Evolutionary conservation across 805 yeast species (phyloP).

Genomic region (Yarrowia keelungensis): DNA sequence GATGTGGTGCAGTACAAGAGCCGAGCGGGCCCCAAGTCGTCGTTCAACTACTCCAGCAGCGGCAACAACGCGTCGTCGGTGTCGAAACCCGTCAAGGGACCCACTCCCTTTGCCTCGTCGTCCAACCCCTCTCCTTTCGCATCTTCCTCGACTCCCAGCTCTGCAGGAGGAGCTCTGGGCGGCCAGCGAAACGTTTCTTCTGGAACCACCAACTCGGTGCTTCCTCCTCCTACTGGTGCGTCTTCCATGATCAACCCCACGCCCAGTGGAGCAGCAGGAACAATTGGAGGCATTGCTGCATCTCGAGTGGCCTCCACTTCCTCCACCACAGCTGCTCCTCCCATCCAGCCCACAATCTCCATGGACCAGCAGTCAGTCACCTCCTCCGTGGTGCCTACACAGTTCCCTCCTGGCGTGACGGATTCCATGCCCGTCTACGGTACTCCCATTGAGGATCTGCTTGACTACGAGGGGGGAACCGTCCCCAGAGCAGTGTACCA

Average conservation of each 20-base stretch:
- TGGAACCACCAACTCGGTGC: conserved; percentile 2
- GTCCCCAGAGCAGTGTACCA: conserved; percentile 90
- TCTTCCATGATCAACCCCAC: background rate
- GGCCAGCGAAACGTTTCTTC: conserved; percentile 17
- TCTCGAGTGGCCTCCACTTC: conserved; percentile 18
- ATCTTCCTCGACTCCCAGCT: background rate
- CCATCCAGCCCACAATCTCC: conserved; percentile 29
- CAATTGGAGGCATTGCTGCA: conserved; percentile 23
- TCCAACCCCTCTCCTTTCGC: background rate
- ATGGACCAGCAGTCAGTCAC: conserved; percentile 39
- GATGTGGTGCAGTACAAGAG: conserved; percentile 47
- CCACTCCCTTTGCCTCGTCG: conserved; percentile 5
- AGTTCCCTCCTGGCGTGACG: conserved; percentile 40
- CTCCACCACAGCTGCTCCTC: conserved; percentile 28
- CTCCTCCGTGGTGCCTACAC: conserved; percentile 30
- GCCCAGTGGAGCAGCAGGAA: conserved; percentile 19
- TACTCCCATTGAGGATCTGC: conserved; percentile 75
- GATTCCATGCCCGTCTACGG: conserved; percentile 71
- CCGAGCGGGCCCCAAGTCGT: conserved; percentile 27
- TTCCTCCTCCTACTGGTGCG: background rate
- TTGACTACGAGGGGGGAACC: conserved; percentile 84
- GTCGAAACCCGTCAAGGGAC: conserved; percentile 22
- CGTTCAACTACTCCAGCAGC: conserved; percentile 20
- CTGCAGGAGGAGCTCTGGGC: background rate
- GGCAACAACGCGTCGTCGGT: background rate